Base-by-base conservation (phyloP, 345 rosid genomes). In the Rhodomyrtus tomentosa region DNA sequence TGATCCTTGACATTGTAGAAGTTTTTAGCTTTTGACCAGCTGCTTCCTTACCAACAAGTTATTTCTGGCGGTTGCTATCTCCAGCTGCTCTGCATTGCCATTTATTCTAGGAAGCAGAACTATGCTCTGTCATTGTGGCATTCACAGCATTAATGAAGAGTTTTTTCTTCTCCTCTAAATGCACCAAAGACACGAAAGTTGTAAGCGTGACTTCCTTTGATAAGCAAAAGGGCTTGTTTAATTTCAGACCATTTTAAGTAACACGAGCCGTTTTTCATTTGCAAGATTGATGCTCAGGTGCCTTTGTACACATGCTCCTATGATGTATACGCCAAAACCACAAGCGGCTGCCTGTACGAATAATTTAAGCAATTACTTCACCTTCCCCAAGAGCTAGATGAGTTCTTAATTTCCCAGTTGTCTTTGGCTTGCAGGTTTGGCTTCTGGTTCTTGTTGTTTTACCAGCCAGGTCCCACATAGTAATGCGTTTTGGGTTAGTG, bases 401-500 rank as follows among this genome's bases (percentile, higher is more conserved):
- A 15, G 7, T 85, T 5, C 45, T 54, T 45, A 24, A 21, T 3
- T 16, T 20, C 73, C 14, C 55, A 59, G 40, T 83, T 68, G 3
- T 83, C 55, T 48, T 22, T 54, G 90, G 91, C 90, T 50, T 91
- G 91, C 90, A 96, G 99, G 92, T 93, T 86, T 96, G 99, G 99
- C 93, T 96, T 52, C 85, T 96, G 91, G 94, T 93, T 76, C 87
- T 96, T n/a, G 99, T 96, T 84, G 88, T 95, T 84, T 90, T 96
- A 80, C 99, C 99, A 16, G 98, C 99, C 54, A 87, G 98, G 86
- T 93, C 99, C 14, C 94, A 88, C 85, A 89, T 94, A 58, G 83
- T 88, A 72, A 93, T 96, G 95, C 96, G 98, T 56, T 86, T 93
- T 85, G 98, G 95, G 87, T 86, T 96, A 88, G 98, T 96, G 25